Evolutionary conservation across 1,284 basidiomycete genomes (phyloP).

Genomic region (Crucibulum parvulum): DNA sequence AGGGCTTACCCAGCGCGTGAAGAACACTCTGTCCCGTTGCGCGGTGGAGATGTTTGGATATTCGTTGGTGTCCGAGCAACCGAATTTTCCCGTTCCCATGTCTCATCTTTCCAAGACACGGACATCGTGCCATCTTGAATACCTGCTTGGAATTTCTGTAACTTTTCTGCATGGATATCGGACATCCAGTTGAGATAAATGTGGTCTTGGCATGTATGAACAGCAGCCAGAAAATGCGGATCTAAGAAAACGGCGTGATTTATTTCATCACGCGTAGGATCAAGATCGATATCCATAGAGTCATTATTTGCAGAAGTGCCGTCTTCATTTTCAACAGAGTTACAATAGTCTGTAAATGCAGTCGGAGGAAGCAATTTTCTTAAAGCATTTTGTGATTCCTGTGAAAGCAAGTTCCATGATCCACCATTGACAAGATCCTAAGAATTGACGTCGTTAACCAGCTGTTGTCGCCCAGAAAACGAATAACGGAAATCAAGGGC

Average conservation of each 20-base stretch:
- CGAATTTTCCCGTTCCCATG: constrained; percentile 56
- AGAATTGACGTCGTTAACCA: constrained; percentile 24
- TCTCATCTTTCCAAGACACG: constrained; percentile 68
- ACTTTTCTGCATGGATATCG: constrained; percentile 47
- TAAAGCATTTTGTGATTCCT: constrained; percentile 47
- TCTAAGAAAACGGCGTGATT: constrained; percentile 54
- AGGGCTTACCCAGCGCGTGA: constrained; percentile 28
- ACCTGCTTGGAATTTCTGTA: constrained; percentile 48
- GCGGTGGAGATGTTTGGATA: constrained; percentile 11
- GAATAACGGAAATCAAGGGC: no score
- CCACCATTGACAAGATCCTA: constrained; percentile 60
- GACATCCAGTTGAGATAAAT: constrained; percentile 59
- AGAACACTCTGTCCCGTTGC: constrained; percentile 8
- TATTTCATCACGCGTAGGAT: constrained; percentile 23
- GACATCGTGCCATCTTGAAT: constrained; percentile 51
- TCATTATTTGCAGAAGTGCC: constrained; percentile 37
- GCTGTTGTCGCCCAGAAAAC: constrained; percentile 3
- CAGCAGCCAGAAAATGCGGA: constrained; percentile 58
- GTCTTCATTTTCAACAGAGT: constrained; percentile 47
- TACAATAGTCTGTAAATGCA: constrained; percentile 48
- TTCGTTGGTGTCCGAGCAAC: constrained; percentile 7
- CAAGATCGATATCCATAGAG: constrained; percentile 35
- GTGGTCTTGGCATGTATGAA: constrained; percentile 66
- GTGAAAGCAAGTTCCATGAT: constrained; percentile 56
- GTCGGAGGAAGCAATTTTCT: constrained; percentile 56